Conservation (phyloP, 495 filamentous ascomycete genomes). For the Penicillium malachiteum region DNA sequence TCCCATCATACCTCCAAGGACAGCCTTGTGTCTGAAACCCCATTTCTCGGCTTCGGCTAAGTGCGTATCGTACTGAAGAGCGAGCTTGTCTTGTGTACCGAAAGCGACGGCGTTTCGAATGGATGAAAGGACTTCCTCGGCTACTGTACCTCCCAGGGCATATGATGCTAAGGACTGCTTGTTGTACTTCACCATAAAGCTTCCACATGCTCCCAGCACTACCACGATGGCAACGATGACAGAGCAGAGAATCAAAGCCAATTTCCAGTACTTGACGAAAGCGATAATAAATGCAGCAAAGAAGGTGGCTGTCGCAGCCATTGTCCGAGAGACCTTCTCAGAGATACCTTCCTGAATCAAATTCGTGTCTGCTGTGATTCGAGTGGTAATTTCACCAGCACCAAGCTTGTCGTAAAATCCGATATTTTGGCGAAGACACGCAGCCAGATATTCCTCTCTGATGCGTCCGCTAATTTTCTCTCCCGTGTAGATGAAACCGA, state of each 20-base stretch:
- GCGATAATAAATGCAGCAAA: conserved; percentile 61
- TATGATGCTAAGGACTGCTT: conserved; percentile 46
- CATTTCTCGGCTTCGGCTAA: conserved; percentile 35
- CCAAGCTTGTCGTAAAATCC: conserved; percentile 57
- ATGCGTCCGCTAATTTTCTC: conserved; percentile 59
- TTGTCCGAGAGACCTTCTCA: conserved; percentile 62
- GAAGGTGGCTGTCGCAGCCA: conserved; percentile 58
- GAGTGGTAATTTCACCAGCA: conserved; percentile 56
- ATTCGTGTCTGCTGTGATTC: conserved; percentile 56
- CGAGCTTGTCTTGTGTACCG: conserved; percentile 3
- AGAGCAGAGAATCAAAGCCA: conserved; percentile 45
- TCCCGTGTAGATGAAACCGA: conserved; percentile 58
- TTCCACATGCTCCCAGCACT: conserved; percentile 59
- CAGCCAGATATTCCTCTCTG: conserved; percentile 54
- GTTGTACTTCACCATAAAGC: conserved; percentile 57
- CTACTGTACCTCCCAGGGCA: conserved; percentile 17
- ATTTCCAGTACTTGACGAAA: conserved; percentile 52
- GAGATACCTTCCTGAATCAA: conserved; percentile 59
- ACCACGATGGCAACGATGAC: conserved; percentile 62
- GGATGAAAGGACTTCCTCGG: background rate
- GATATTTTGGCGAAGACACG: conserved; percentile 57
- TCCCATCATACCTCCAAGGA: conserved; percentile 53
- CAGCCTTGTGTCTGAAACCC: conserved; percentile 54
- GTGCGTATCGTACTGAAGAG: conserved; percentile 21
- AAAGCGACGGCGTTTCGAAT: conserved; percentile 2